Base-by-base conservation (phyloP, 345 rosid species). In the Melaleuca alternifolia region DNA sequence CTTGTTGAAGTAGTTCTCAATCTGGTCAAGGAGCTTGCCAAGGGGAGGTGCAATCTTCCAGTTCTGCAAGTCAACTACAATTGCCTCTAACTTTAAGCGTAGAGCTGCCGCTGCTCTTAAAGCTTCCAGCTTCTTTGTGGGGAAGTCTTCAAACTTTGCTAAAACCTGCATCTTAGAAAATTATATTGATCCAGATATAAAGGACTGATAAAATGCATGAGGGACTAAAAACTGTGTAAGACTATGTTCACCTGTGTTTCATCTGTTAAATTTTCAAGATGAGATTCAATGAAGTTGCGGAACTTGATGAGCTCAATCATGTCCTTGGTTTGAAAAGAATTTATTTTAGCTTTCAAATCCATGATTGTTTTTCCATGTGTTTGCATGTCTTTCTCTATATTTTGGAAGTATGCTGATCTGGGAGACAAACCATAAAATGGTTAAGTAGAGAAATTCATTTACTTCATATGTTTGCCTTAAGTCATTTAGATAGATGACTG, bases 121-220 rank as follows among this genome's bases (percentile, higher is more conserved):
- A 41, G 98, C 91, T 93, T 97, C 99, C 82, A 97, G 89, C 89
- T 96, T 97, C 92, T 93, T 95, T 21, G 86, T 91, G 1, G 99
- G 99, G 85, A 97, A 95, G 20, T 95, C 99, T 93, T 97, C 99
- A 81, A 97, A 95, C 85, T 96, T 91, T n/a, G 96, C 93, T 61
- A 97, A 93, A 75, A 97, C 98, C 98, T 97, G 91, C 83, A 37
- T 23, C 20, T 77, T 41, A 50, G 26, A 83, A 46, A 28, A 54
- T n/a, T 51, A 28, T 48, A 13, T 50, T 24, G 79, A 71, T 71
- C 48, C 26, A 33, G 48, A 33, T 71, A 37, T 71, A 71, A 71
- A 33, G 79, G 48, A 71, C 24, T 5, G 0, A 71, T 18, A 71
- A 71, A 71, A 71, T 33, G 48, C 7, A 1, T 37, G 24, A 18